Percentiles rank a stretch among this genome's conserved stretches.
These are phyloP conservation scores for Corinectria fuckeliana DNA, from an alignment of 2,329 filamentous ascomycete species.

Conservation along the genomic window DNA sequence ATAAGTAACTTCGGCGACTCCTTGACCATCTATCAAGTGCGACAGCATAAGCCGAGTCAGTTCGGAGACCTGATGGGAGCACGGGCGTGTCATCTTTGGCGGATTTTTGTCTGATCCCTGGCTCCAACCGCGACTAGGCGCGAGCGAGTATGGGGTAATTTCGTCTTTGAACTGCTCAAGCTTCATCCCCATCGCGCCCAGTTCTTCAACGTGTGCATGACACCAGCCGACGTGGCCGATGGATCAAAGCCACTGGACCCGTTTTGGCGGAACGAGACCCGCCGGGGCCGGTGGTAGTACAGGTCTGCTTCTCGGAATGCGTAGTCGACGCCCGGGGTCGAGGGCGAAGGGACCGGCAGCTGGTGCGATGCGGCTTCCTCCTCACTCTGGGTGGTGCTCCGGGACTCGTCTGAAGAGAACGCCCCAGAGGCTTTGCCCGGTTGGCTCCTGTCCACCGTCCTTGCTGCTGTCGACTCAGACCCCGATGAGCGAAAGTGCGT, in stretches of 20 bases:
- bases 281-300: conserved; percentile 38
- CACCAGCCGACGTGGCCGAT: neutral
- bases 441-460: conserved; percentile 2
- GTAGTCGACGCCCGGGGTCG: conserved; percentile 41
- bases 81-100: too few relatives aligned
- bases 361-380: neutral
- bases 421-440: conserved; percentile 7
- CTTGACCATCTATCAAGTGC: too few relatives aligned
- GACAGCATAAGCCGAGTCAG: too few relatives aligned
- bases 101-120: too few relatives aligned
- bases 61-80: too few relatives aligned
- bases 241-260: neutral
- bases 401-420: neutral
- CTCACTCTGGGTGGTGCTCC: conserved; percentile 4
- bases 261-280: conserved; percentile 25
- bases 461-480: conserved; percentile 11
- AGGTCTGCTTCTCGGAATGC: conserved; percentile 46
- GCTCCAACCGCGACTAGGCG: neutral
- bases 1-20: too few relatives aligned
- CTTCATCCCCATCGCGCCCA: conserved; percentile 1
- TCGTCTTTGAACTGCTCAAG: neutral
- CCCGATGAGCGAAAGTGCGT: conserved; percentile 34
- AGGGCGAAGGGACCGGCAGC: conserved; percentile 18
- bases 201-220: neutral
- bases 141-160: neutral